phyloP scores from a whole-genome alignment of 768 basidiomycete genomes.

The Fomitopsis serialis region DNA sequence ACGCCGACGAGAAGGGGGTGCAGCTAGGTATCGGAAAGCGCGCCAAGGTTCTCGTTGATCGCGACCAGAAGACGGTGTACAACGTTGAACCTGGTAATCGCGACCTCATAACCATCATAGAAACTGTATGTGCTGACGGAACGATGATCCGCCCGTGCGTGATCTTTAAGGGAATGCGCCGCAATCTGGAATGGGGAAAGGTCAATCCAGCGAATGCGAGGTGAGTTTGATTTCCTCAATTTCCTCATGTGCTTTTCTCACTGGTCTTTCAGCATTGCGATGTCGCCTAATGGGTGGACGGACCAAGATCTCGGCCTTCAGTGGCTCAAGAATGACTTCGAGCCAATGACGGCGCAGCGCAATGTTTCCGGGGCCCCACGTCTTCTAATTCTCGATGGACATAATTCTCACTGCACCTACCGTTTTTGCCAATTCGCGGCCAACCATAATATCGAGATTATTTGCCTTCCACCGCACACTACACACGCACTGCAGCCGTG shows the following conservation, averaged over 20 bases:
- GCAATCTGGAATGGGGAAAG: slow-evolving; percentile 17
- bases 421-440: slow-evolving; percentile 23
- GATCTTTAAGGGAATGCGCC: slow-evolving; percentile 30
- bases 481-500: slow-evolving; percentile 40
- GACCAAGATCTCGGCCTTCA: slow-evolving; percentile 26
- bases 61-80: slow-evolving; percentile 15
- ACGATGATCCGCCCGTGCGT: slow-evolving; percentile 28
- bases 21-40: slow-evolving; percentile 13
- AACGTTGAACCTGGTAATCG: slow-evolving; percentile 26
- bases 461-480: slow-evolving; percentile 33
- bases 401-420: slow-evolving; percentile 33
- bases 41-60: slow-evolving; percentile 13
- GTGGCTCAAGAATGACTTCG: slow-evolving; percentile 37
- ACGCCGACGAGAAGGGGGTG: slow-evolving; percentile 24
- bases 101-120: slow-evolving; percentile 43
- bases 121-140: slow-evolving; percentile 38
- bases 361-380: slow-evolving; percentile 25
- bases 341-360: slow-evolving; percentile 27
- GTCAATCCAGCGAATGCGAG: slow-evolving; percentile 15
- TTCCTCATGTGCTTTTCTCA: background rate
- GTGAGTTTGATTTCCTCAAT: slow-evolving; percentile 9
- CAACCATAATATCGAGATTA: slow-evolving; percentile 26
- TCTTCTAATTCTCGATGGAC: slow-evolving; percentile 38
- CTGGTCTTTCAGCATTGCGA: slow-evolving; percentile 22
- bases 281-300: slow-evolving; percentile 38